Conservation (phyloP, 2,329 filamentous ascomycete species). For the Aspergillus novofumigatus region DNA sequence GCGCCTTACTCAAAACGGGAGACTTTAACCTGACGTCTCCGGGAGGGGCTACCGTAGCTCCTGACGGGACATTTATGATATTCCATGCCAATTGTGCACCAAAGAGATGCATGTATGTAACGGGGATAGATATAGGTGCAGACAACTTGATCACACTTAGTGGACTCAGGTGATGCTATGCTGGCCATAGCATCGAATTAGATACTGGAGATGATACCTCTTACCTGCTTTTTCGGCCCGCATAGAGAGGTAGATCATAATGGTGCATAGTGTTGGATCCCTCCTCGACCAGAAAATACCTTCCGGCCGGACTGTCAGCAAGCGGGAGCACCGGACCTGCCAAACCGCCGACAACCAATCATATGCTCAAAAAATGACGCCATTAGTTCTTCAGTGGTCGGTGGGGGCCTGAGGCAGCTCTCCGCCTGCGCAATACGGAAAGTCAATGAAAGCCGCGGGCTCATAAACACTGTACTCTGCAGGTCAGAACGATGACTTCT, state of each 20-base stretch:
- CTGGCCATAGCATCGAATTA: background rate
- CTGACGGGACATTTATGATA: conserved; percentile 24
- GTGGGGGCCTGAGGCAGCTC: background rate
- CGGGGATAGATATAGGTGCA: conserved; percentile 20
- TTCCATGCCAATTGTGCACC: conserved; percentile 27
- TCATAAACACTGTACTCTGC: background rate
- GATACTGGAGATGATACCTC: background rate
- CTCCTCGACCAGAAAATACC: background rate
- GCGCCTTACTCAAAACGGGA: conserved; percentile 30
- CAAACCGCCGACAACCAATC: conserved; percentile 4
- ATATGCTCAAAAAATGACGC: conserved; percentile 7
- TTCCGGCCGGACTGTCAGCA: no score
- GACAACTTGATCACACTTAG: conserved; percentile 6
- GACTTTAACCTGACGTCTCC: conserved; percentile 24
- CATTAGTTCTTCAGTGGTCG: conserved; percentile 1
- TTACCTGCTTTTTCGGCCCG: background rate
- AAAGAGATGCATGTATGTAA: conserved; percentile 24
- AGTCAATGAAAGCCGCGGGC: background rate
- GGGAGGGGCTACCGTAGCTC: conserved; percentile 24
- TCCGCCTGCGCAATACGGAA: background rate
- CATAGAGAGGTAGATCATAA: background rate
- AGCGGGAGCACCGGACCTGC: background rate
- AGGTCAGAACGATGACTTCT: background rate
- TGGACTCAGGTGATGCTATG: background rate
- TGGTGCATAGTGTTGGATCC: background rate